Evolutionary conservation across 495 filamentous ascomycete species (phyloP).

Genomic region (Podospora australis): DNA sequence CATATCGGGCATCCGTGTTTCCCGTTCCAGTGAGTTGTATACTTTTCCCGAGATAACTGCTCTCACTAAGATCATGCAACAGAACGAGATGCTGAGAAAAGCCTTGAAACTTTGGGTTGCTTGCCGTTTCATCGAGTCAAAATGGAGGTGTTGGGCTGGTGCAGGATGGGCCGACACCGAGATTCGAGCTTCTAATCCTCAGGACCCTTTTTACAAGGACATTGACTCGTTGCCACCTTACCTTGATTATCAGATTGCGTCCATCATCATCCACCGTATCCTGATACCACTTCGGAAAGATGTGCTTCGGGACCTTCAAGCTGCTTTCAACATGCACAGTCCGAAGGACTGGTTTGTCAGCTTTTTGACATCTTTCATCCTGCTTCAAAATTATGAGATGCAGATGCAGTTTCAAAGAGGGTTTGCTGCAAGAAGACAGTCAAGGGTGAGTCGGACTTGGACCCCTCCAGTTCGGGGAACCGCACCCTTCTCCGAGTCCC

Average conservation of each 20-base stretch:
- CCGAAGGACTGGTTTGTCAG: constrained; percentile 31
- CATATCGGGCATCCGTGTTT: constrained; percentile 27
- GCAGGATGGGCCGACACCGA: constrained; percentile 19
- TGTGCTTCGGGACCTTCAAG: constrained; percentile 26
- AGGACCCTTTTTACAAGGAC: constrained; percentile 25
- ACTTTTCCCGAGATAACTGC: not conserved
- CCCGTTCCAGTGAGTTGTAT: constrained; percentile 23
- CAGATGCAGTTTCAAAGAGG: constrained; percentile 28
- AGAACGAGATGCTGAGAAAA: constrained; percentile 33
- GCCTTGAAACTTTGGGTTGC: constrained; percentile 33
- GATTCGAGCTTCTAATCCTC: constrained; percentile 20
- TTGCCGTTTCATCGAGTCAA: constrained; percentile 33
- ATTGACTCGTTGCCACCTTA: constrained; percentile 31
- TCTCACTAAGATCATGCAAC: not conserved
- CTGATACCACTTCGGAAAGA: constrained; percentile 26
- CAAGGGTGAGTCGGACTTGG: constrained; percentile 13
- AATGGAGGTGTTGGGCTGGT: constrained; percentile 31
- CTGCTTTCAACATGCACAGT: constrained; percentile 27
- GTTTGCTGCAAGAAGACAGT: constrained; percentile 24
- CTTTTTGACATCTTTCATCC: constrained; percentile 31
- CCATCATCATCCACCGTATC: constrained; percentile 33
- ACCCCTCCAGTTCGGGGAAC: not conserved
- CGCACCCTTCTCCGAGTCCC: not conserved
- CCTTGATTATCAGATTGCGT: constrained; percentile 34
- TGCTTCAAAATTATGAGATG: constrained; percentile 38